Evolutionary conservation across 1,139 yeast genomes (phyloP).

Genomic region (Pneumocystis jirovecii): DNA sequence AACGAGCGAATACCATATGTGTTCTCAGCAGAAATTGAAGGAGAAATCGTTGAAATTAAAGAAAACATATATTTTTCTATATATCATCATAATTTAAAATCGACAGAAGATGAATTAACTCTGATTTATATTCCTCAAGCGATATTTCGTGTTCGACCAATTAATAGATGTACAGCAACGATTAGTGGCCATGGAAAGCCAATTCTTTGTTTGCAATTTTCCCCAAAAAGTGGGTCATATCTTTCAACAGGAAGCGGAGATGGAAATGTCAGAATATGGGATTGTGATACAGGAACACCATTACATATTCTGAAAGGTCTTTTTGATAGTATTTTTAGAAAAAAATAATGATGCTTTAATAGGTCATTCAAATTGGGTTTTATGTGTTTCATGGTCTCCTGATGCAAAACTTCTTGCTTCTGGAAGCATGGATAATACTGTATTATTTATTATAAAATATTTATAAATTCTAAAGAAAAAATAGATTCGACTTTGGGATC

Average conservation of each 20-base stretch:
- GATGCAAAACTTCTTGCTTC: slow-evolving; percentile 86
- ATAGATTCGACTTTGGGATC: slow-evolving; percentile 57
- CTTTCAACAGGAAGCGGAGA: slow-evolving; percentile 97
- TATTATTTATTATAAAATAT: slow-evolving; percentile 19
- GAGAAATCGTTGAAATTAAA: slow-evolving; percentile 43
- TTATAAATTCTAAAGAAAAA: not conserved
- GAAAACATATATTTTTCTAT: slow-evolving; percentile 66
- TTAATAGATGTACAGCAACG: slow-evolving; percentile 81
- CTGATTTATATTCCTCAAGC: slow-evolving; percentile 90
- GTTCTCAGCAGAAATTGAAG: not conserved
- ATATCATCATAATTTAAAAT: slow-evolving; percentile 68
- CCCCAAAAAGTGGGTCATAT: slow-evolving; percentile 64
- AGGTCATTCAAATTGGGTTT: slow-evolving; percentile 90
- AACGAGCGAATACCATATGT: not conserved
- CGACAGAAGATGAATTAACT: slow-evolving; percentile 88
- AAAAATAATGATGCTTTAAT: not conserved
- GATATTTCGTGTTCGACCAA: slow-evolving; percentile 79
- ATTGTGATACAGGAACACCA: slow-evolving; percentile 89
- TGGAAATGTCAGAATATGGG: slow-evolving; percentile 95
- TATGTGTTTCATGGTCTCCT: slow-evolving; percentile 88
- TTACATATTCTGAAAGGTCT: slow-evolving; percentile 41
- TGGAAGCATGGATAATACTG: slow-evolving; percentile 86
- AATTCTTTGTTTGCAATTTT: slow-evolving; percentile 79
- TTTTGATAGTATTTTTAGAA: not conserved
- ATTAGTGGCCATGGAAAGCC: slow-evolving; percentile 94